Conservation (phyloP, 495 filamentous ascomycete genomes). For the Penicillium samsonianum region DNA sequence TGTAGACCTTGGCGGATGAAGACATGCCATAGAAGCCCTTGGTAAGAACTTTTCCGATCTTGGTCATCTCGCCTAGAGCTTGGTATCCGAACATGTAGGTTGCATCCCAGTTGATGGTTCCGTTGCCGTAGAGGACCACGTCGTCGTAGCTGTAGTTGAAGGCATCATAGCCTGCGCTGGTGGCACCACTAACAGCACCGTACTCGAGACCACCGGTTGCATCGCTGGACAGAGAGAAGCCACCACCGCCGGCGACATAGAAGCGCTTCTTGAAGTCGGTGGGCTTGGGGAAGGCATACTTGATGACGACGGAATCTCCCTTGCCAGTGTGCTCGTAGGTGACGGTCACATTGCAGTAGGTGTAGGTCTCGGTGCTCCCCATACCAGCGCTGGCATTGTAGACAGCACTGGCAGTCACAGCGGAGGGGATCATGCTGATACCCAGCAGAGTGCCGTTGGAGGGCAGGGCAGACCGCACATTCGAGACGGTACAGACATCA, state of each 20-base stretch:
- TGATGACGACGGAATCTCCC: slow-evolving; percentile 32
- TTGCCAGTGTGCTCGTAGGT: slow-evolving; percentile 40
- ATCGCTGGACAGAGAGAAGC: slow-evolving; percentile 30
- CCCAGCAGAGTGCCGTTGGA: slow-evolving; percentile 38
- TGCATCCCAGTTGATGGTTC: slow-evolving; percentile 46
- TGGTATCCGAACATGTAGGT: slow-evolving; percentile 50
- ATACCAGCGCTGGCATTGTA: slow-evolving; percentile 26
- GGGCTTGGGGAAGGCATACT: slow-evolving; percentile 37
- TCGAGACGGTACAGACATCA: slow-evolving; percentile 38
- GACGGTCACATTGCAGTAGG: slow-evolving; percentile 41
- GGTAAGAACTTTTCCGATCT: slow-evolving; percentile 36
- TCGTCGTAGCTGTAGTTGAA: slow-evolving; percentile 39
- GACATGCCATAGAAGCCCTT: slow-evolving; percentile 37
- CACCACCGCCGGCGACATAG: slow-evolving; percentile 41
- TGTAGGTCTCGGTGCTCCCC: slow-evolving; percentile 26
- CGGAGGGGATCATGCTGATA: slow-evolving; percentile 32
- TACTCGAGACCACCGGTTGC: slow-evolving; percentile 42
- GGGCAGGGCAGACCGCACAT: slow-evolving; percentile 33
- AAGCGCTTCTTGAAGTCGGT: slow-evolving; percentile 41
- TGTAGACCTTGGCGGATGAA: slow-evolving; percentile 32
- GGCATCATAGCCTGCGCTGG: slow-evolving; percentile 42
- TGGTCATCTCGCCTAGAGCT: slow-evolving; percentile 42
- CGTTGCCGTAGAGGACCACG: slow-evolving; percentile 40
- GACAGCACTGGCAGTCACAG: slow-evolving; percentile 29
- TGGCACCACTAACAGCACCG: slow-evolving; percentile 40